phyloP scores from a whole-genome alignment of 2,329 filamentous ascomycete species.

The Fusarium caatingaense region DNA sequence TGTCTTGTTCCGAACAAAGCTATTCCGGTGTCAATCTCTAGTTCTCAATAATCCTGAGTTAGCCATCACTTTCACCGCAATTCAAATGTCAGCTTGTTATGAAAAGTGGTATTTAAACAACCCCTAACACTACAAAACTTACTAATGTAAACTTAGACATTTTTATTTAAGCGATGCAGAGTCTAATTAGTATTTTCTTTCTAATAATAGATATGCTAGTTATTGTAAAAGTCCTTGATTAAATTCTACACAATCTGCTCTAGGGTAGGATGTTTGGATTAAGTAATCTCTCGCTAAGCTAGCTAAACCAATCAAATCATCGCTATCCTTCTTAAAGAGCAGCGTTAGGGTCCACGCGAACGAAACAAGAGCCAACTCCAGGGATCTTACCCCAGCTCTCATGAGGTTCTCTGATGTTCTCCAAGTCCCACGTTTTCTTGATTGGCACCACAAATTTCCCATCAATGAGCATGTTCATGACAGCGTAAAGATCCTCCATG shows the following conservation, averaged over 20 bases:
- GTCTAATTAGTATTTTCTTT: rapidly evolving
- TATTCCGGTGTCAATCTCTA: rapidly evolving
- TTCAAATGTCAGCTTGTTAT: rapidly evolving
- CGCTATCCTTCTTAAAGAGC: not conserved
- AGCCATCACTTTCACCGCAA: rapidly evolving
- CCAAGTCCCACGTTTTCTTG: constrained; percentile 55
- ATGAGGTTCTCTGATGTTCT: constrained; percentile 55
- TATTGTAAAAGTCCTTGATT: not conserved
- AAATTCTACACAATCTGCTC: not conserved
- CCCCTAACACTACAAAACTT: not conserved
- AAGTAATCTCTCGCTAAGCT: not conserved
- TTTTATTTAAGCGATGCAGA: not conserved
- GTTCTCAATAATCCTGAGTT: rapidly evolving
- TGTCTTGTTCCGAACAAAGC: rapidly evolving
- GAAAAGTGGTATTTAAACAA: not conserved
- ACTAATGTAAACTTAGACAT: not conserved
- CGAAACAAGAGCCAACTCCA: constrained; percentile 53
- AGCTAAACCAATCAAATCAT: not conserved
- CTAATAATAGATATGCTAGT: rapidly evolving
- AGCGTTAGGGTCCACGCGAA: constrained; percentile 43
- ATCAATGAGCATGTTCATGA: constrained; percentile 49
- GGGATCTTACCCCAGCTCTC: constrained; percentile 49
- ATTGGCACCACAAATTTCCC: constrained; percentile 52
- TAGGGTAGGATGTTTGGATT: not conserved
- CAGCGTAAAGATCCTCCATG: constrained; percentile 45